Base-by-base conservation (phyloP, 1,139 yeast species). In the Magnusiomyces paraingens region DNA sequence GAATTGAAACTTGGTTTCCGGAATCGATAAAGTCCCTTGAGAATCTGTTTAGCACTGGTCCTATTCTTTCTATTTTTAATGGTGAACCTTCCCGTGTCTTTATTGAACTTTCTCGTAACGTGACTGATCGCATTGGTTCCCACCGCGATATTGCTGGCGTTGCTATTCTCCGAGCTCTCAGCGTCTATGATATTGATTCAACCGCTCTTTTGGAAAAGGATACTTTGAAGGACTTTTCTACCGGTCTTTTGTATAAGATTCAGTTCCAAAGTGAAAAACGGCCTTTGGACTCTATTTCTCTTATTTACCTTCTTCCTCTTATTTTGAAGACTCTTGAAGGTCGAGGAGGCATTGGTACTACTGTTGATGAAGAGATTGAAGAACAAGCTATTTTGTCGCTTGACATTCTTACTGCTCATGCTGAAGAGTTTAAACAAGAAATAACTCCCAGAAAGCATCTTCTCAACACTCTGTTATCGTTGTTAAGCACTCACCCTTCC, bases 281-380 rank as follows among this genome's bases (percentile, higher is more conserved):
- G 21, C 84, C 89, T 2, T 76, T 91, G 56, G 93, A 87, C 62
- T 68, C 83, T 1, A 71, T 81, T 49, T 79, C 93, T 1, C 74
- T 91, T 62, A 80, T 85, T 41, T 93, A 87, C 67, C 69, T 86
- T 35, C 73, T 88, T 44, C 97, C 98, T 1, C 70, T 91, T 59
- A 69, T 90, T 51, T 78, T 82, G 21, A 79, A 78, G 57, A 84
- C 64, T 73, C 39, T 68, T 67, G 40, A 75, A 68, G 62, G 63
- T 38, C 54, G 79, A 75, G 56, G 78, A 81, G 45, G 96, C 80
- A 66, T 86, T 80, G 72, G 81, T 75, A 59, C 65, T 40, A 58
- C 58, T 39, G 85, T 84, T 58, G 94, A 86, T 65, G 95, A 87
- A 58, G 86, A 86, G 29, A 87, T 86, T 63, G 98, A 91, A 67